These are phyloP conservation scores for Adansonia rubrostipa DNA, from an alignment of 441 rosid species.

Conservation along the genomic window DNA sequence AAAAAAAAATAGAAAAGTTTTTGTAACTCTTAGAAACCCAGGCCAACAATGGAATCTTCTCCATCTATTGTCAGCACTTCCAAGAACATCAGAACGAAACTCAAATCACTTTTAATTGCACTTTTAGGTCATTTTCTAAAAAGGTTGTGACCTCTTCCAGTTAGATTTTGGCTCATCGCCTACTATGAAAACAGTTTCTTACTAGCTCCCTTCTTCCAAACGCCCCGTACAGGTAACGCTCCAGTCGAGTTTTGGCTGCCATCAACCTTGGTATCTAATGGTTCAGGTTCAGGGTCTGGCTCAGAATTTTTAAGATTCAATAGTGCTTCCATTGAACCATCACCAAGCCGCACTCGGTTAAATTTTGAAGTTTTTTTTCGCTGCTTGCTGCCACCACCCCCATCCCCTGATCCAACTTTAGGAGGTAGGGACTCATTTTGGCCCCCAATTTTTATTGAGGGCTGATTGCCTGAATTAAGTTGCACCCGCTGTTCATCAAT, in stretches of 20 bases:
- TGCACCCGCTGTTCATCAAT: conserved; percentile 40
- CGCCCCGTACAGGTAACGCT: conserved; percentile 65
- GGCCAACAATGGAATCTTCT: conserved; percentile 1
- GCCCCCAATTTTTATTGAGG: conserved; percentile 26
- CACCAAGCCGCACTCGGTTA: conserved; percentile 77
- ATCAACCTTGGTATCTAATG: conserved; percentile 28
- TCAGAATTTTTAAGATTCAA: conserved; percentile 50
- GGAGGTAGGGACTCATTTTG: conserved; percentile 33
- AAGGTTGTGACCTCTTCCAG: neutral
- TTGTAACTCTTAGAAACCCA: neutral
- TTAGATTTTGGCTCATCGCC: neutral
- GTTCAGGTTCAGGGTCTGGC: conserved; percentile 44
- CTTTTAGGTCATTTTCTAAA: neutral
- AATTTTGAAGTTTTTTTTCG: conserved; percentile 83
- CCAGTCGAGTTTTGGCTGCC: conserved; percentile 36
- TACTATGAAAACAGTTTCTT: conserved; percentile 55
- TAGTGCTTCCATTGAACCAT: conserved; percentile 69
- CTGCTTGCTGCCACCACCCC: conserved; percentile 55
- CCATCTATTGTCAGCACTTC: conserved; percentile 25
- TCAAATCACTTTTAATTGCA: conserved; percentile 23
- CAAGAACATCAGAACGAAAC: conserved; percentile 16
- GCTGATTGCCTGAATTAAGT: conserved; percentile 23
- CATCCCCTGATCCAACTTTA: conserved; percentile 42
- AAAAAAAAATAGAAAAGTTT: neutral
- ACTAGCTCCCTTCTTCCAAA: conserved; percentile 76